phyloP scores from a whole-genome alignment of 2,329 filamentous ascomycete species.

The Fusarium secorum region DNA sequence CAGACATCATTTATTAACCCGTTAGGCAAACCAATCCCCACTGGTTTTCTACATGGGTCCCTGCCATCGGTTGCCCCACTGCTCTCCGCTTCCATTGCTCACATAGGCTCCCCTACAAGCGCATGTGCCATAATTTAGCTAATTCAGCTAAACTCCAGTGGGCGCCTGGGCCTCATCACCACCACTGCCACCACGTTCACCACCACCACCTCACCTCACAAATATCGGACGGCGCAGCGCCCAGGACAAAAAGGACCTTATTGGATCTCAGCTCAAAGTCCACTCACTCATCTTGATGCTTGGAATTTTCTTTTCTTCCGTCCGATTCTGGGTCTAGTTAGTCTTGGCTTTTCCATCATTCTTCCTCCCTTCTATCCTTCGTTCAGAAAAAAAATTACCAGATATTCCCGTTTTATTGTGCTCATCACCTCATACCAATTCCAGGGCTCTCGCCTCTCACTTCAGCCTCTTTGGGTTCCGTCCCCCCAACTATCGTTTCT shows the following conservation, averaged over 20 bases:
- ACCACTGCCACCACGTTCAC: conserved; percentile 13
- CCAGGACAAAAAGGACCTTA: conserved; percentile 16
- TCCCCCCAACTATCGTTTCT: conserved; percentile 16
- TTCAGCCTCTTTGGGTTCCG: conserved; percentile 15
- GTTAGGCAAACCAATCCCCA: conserved; percentile 5
- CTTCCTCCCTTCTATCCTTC: conserved; percentile 17
- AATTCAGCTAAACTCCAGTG: conserved; percentile 21
- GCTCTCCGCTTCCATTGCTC: not conserved
- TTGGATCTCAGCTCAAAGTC: conserved; percentile 21
- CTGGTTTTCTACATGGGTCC: conserved; percentile 13
- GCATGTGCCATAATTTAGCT: conserved; percentile 13
- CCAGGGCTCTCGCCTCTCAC: not conserved
- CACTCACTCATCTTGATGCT: conserved; percentile 27
- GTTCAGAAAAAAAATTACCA: not conserved
- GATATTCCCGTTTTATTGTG: not conserved
- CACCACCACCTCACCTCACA: conserved; percentile 17
- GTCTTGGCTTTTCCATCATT: conserved; percentile 20
- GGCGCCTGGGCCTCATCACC: conserved; percentile 19
- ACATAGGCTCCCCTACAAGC: not conserved
- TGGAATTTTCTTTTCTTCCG: conserved; percentile 24
- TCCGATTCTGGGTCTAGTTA: conserved; percentile 20
- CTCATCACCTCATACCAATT: conserved; percentile 21
- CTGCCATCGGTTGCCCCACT: not conserved
- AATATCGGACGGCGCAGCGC: conserved; percentile 32
- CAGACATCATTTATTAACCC: not conserved